Percentiles rank a stretch among this genome's conserved stretches.
phyloP scores from a whole-genome alignment of 306 rosid genomes.

The Arachis stenosperma region DNA sequence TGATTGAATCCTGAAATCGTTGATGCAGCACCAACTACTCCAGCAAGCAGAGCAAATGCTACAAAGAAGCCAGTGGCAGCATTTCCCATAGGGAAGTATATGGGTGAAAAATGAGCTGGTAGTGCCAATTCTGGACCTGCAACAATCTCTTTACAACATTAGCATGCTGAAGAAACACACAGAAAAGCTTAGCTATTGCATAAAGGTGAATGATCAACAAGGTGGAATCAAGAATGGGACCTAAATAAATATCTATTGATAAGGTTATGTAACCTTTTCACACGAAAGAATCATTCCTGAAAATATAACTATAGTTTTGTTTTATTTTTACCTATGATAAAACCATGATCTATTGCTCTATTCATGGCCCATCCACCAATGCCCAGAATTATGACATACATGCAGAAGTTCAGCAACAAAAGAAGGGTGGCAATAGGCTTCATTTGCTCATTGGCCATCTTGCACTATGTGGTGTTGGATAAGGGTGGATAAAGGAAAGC shows the following conservation, averaged over 20 bases:
- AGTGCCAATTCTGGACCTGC: constrained; percentile 72
- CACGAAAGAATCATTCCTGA: too few species aligned
- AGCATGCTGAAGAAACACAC: constrained; percentile 37
- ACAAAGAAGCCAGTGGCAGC: constrained; percentile 95
- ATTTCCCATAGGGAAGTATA: constrained; percentile 92
- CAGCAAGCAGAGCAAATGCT: constrained; percentile 74
- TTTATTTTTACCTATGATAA: constrained; percentile 64
- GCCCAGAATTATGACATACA: constrained; percentile 82
- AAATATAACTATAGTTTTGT: not conserved
- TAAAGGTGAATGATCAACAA: too few species aligned
- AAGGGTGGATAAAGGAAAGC: constrained; percentile 20
- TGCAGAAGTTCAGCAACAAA: constrained; percentile 78
- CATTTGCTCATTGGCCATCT: constrained; percentile 62
- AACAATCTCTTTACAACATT: constrained; percentile 33
- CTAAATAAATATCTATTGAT: too few species aligned
- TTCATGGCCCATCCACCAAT: constrained; percentile 96
- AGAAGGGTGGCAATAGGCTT: constrained; percentile 74
- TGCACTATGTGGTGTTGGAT: constrained; percentile 16
- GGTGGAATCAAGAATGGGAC: too few species aligned
- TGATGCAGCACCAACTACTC: constrained; percentile 90
- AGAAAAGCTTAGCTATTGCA: not conserved
- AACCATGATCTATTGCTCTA: constrained; percentile 84
- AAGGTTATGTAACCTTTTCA: too few species aligned
- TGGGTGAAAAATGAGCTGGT: constrained; percentile 89
- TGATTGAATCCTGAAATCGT: constrained; percentile 73